A percentile compares a stretch with the other conserved stretches of the same genome.
phyloP scores from a whole-genome alignment of 805 yeast genomes.

The Metschnikowia lachancei region DNA sequence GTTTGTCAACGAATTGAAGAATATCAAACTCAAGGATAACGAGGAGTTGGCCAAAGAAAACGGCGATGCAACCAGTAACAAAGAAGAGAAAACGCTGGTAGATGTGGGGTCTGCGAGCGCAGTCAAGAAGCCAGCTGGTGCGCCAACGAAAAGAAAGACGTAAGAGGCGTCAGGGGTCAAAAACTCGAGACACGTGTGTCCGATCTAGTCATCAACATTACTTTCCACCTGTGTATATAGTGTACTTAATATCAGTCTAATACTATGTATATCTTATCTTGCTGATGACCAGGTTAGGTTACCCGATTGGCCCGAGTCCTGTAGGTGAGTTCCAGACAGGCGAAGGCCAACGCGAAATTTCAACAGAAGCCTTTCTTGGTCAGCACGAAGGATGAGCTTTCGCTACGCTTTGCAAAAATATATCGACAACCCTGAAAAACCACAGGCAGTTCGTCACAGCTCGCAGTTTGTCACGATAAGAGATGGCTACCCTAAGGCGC shows the following conservation, averaged over 20 bases:
- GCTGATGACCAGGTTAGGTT: too few species aligned
- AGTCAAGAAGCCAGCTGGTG: slow-evolving; percentile 3
- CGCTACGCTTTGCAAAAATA: slow-evolving; percentile 47
- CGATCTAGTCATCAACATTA: background rate
- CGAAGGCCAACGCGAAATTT: background rate
- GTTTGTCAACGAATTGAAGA: slow-evolving; percentile 72
- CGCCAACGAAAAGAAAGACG: slow-evolving; percentile 18
- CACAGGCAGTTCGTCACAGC: slow-evolving; percentile 48
- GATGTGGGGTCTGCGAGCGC: slow-evolving; percentile 15
- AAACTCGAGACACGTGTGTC: background rate
- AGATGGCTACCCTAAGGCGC: slow-evolving; percentile 65
- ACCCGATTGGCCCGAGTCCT: background rate
- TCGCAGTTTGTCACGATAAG: slow-evolving; percentile 52
- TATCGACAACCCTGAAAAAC: slow-evolving; percentile 45
- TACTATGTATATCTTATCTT: too few species aligned
- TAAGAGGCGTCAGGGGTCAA: background rate
- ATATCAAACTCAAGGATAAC: slow-evolving; percentile 45
- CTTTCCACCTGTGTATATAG: background rate
- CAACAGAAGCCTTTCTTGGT: background rate
- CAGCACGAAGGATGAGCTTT: slow-evolving; percentile 41
- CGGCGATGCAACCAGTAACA: slow-evolving; percentile 4
- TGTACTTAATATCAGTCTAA: too few species aligned
- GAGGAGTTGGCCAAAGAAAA: slow-evolving; percentile 36
- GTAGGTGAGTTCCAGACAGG: background rate
- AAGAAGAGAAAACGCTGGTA: slow-evolving; percentile 12